Evolutionary conservation across 441 rosid species (phyloP).

Genomic region (Viola pubescens): DNA sequence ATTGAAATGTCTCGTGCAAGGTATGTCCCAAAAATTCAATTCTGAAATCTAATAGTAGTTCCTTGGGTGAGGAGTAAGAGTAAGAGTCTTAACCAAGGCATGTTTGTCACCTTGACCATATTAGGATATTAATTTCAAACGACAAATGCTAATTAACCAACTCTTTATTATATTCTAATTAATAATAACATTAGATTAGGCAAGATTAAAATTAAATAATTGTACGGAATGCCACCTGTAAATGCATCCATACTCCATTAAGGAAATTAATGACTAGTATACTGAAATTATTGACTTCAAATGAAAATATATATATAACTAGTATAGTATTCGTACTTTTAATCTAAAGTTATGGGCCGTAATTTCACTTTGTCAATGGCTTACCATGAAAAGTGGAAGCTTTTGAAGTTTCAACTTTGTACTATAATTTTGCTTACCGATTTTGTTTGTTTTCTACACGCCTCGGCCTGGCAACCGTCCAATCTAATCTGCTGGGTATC

Average conservation of each 20-base stretch:
- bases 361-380: not conserved
- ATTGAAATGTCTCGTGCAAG: slow-evolving; percentile 12
- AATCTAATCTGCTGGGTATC: no score
- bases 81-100: slow-evolving; percentile 5
- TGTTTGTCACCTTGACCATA: slow-evolving; percentile 9
- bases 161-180: not conserved
- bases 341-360: no score
- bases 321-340: no score
- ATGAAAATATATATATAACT: no score
- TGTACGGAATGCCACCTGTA: slow-evolving; percentile 11
- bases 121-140: not conserved
- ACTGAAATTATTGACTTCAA: not conserved
- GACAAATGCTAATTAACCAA: slow-evolving; percentile 1
- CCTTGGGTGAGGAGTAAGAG: not conserved
- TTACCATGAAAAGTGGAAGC: not conserved
- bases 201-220: not conserved
- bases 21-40: slow-evolving; percentile 8
- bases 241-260: not conserved
- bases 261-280: not conserved
- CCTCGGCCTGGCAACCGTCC: no score
- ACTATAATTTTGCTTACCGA: not conserved
- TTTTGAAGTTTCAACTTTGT: not conserved
- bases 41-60: not conserved
- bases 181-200: not conserved
- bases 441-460: no score